Conservation (phyloP, 495 filamentous ascomycete genomes). For the Pyronema omphalodes region DNA sequence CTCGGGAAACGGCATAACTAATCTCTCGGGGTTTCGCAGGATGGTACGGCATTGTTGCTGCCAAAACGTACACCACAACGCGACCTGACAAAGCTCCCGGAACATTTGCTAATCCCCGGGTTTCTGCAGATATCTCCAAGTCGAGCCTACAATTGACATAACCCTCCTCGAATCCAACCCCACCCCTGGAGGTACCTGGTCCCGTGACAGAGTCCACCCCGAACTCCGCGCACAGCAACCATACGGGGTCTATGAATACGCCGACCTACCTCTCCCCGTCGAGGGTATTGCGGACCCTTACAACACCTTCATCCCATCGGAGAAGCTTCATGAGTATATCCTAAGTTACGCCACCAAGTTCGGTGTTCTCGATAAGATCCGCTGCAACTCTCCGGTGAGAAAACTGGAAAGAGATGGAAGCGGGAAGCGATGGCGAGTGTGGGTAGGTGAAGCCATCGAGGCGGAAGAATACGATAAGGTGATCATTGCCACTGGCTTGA, state of each 20-base stretch:
- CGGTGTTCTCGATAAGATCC: slow-evolving; percentile 22
- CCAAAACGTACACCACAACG: slow-evolving; percentile 30
- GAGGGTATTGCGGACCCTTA: background rate
- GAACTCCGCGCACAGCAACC: slow-evolving; percentile 27
- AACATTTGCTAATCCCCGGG: background rate
- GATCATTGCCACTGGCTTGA: slow-evolving; percentile 31
- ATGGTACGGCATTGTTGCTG: slow-evolving; percentile 29
- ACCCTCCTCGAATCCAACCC: slow-evolving; percentile 31
- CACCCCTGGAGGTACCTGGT: slow-evolving; percentile 35
- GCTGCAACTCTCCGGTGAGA: slow-evolving; percentile 23
- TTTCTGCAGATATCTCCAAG: slow-evolving; percentile 5
- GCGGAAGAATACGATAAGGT: slow-evolving; percentile 24
- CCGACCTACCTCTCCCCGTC: slow-evolving; percentile 1
- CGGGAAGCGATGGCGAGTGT: slow-evolving; percentile 21
- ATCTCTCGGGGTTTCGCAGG: slow-evolving; percentile 13
- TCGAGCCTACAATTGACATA: slow-evolving; percentile 21
- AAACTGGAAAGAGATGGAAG: slow-evolving; percentile 16
- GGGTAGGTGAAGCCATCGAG: slow-evolving; percentile 2
- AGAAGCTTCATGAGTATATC: slow-evolving; percentile 8
- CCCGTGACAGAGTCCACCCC: slow-evolving; percentile 32
- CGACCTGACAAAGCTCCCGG: slow-evolving; percentile 11
- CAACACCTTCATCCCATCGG: background rate
- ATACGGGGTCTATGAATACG: slow-evolving; percentile 7
- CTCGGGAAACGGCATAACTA: background rate
- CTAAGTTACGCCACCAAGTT: slow-evolving; percentile 23